Conservation (phyloP, 1,284 basidiomycete species). For the Marasmius fiardii region DNA sequence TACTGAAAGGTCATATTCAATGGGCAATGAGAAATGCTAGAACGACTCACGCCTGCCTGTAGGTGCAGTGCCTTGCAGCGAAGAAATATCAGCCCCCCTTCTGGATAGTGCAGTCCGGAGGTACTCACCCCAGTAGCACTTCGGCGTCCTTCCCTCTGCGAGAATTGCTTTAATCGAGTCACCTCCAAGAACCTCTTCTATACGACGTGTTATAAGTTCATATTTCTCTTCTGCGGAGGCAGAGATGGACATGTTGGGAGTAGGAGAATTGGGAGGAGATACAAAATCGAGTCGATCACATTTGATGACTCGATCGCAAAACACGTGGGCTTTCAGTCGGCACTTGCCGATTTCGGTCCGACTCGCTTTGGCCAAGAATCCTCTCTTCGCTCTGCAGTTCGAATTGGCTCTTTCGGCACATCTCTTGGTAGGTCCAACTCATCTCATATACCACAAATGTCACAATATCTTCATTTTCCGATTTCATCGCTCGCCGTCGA, state of each 20-base stretch:
- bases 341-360: background rate
- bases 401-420: too few species aligned
- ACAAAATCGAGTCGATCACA: slow-evolving; percentile 1
- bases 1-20: slow-evolving; percentile 6
- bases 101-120: slow-evolving; percentile 3
- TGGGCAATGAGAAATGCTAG: background rate
- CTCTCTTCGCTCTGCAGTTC: too few species aligned
- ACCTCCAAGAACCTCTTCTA: slow-evolving; percentile 88
- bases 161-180: slow-evolving; percentile 85
- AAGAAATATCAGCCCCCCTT: slow-evolving; percentile 5
- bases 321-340: background rate
- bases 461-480: too few species aligned
- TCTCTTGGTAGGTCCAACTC: too few species aligned
- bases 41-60: slow-evolving; percentile 83
- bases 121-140: slow-evolving; percentile 86
- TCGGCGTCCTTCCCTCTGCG: slow-evolving; percentile 72
- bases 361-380: too few species aligned
- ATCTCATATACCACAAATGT: too few species aligned
- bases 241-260: background rate
- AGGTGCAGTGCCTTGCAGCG: slow-evolving; percentile 76
- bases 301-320: background rate
- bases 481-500: too few species aligned
- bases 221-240: slow-evolving; percentile 58
- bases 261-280: background rate
- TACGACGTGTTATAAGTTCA: slow-evolving; percentile 81